Percentiles rank a stretch among this genome's conserved stretches.
phyloP scores from a whole-genome alignment of 2,329 filamentous ascomycete genomes.

The Diaporthe nobilis region DNA sequence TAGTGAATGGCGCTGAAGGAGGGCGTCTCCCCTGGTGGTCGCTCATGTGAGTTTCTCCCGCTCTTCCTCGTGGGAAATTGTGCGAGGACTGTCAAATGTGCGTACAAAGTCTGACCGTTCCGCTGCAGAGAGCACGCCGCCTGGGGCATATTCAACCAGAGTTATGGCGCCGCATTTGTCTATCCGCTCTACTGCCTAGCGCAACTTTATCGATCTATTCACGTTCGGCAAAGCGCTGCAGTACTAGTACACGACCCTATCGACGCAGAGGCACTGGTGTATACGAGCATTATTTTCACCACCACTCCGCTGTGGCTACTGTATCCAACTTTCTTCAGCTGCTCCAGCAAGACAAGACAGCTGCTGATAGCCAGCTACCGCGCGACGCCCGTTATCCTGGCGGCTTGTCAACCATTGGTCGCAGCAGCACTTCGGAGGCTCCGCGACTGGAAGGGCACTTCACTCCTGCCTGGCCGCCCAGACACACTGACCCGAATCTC shows the following conservation, averaged over 20 bases:
- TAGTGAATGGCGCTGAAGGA: not conserved
- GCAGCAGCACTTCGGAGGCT: not conserved
- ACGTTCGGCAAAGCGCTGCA: not conserved
- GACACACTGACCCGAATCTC: not conserved
- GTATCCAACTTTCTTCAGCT: not conserved
- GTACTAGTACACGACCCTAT: not conserved
- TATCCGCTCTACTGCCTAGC: not conserved
- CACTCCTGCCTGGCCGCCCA: too few relatives aligned
- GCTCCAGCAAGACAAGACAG: not conserved
- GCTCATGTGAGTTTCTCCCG: not conserved
- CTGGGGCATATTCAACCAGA: not conserved
- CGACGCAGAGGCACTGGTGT: not conserved
- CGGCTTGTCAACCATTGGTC: not conserved
- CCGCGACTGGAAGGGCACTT: too few relatives aligned
- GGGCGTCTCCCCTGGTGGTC: not conserved
- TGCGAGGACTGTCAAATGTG: too few relatives aligned
- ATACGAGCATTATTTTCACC: not conserved
- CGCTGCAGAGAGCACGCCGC: not conserved
- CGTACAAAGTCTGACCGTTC: not conserved
- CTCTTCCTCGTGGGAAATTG: too few relatives aligned
- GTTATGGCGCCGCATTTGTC: not conserved
- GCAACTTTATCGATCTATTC: not conserved
- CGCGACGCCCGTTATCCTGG: not conserved
- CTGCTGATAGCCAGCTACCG: not conserved
- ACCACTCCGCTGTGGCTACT: not conserved